Evolutionary conservation across 1,284 basidiomycete species (phyloP).

Genomic region (Ustilago tritici): DNA sequence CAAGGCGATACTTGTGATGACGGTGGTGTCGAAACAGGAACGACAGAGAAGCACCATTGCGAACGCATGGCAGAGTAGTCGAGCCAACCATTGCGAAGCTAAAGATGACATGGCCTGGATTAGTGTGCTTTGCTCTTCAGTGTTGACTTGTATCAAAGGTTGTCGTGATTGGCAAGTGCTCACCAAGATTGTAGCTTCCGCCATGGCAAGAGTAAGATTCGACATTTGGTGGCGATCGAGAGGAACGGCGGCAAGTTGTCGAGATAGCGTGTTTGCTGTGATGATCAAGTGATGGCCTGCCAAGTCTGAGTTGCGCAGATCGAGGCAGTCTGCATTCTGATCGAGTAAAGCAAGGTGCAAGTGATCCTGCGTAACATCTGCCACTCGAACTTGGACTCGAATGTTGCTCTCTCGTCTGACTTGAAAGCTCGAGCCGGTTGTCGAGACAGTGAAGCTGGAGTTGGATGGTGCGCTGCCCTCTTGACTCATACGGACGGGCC

Average conservation of each 20-base stretch:
- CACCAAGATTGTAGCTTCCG: conserved; percentile 17
- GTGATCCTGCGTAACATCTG: not conserved
- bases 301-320: not conserved
- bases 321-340: not conserved
- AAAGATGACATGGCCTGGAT: not conserved
- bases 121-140: not conserved
- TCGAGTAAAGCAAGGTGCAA: not conserved
- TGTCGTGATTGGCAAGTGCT: not conserved
- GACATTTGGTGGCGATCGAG: conserved; percentile 11
- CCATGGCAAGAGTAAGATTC: conserved; percentile 6
- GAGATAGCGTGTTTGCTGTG: conserved; percentile 1
- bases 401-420: not conserved
- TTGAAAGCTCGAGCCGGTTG: not conserved
- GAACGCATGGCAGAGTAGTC: conserved; percentile 8
- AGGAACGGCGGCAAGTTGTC: not conserved
- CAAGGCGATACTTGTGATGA: not conserved
- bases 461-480: not conserved
- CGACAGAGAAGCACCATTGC: not conserved
- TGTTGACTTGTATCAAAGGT: not conserved
- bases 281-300: conserved; percentile 7
- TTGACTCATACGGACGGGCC: not conserved
- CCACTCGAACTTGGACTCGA: not conserved
- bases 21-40: not conserved
- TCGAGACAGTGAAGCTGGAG: not conserved
- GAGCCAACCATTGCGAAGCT: conserved; percentile 33